These are phyloP conservation scores for Platanthera zijinensis DNA, from an alignment of 106 monocot species.

Conservation along the genomic window DNA sequence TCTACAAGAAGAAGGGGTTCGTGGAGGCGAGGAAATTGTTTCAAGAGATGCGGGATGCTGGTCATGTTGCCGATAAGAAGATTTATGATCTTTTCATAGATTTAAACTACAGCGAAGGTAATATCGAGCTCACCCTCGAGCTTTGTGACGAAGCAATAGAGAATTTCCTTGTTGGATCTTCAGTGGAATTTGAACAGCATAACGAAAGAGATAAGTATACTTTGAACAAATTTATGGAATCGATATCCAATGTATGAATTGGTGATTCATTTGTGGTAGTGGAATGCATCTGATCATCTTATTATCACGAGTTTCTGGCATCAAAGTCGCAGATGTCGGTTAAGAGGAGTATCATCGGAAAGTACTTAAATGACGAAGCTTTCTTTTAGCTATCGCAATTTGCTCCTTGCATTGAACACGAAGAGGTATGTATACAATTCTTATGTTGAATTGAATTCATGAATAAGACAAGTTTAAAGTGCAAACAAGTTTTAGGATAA, in stretches of 20 bases:
- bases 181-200: conserved; percentile 5
- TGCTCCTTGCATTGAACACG: too few species aligned
- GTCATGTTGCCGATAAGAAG: conserved; percentile 42
- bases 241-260: neutral
- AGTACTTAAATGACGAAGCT: neutral
- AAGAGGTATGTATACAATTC: too few species aligned
- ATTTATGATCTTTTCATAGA: conserved; percentile 69
- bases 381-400: too few species aligned
- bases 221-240: neutral
- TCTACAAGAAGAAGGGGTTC: conserved; percentile 61
- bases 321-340: neutral
- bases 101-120: conserved; percentile 38
- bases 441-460: too few species aligned
- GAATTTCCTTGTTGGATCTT: conserved; percentile 21
- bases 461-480: too few species aligned
- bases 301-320: too few species aligned
- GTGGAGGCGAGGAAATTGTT: conserved; percentile 63
- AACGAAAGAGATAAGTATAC: neutral
- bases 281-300: neutral
- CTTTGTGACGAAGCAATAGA: conserved; percentile 79
- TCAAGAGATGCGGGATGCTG: conserved; percentile 66
- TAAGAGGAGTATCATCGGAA: neutral
- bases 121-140: conserved; percentile 60
- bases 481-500: too few species aligned
- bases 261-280: neutral